Evolutionary conservation across 2,329 filamentous ascomycete genomes (phyloP).

Genomic region (Thelonectria rubi): DNA sequence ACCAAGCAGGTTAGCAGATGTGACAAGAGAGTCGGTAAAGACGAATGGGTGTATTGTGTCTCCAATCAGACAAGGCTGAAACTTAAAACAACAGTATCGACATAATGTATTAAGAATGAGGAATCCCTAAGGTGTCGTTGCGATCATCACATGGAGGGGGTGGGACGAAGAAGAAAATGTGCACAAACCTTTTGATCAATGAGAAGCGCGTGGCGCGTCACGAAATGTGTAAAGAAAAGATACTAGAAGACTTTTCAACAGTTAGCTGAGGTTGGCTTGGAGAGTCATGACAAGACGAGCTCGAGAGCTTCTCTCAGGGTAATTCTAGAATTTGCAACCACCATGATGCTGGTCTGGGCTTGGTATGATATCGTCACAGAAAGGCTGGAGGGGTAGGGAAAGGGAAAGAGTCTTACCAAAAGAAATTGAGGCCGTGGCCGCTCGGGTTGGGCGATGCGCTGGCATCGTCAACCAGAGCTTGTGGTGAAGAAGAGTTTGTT

Average conservation of each 20-base stretch:
- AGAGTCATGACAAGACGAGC: slow-evolving; percentile 26
- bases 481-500: slow-evolving; percentile 32
- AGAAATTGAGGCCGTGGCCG: slow-evolving; percentile 24
- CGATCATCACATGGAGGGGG: slow-evolving; percentile 64
- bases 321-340: slow-evolving; percentile 63
- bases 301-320: slow-evolving; percentile 60
- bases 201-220: slow-evolving; percentile 14
- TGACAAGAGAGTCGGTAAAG: slow-evolving; percentile 17
- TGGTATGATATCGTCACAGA: slow-evolving; percentile 61
- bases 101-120: slow-evolving; percentile 73
- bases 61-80: slow-evolving; percentile 75
- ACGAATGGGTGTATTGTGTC: slow-evolving; percentile 41
- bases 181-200: slow-evolving; percentile 59
- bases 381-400: slow-evolving; percentile 20
- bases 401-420: slow-evolving; percentile 36
- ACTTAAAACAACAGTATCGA: slow-evolving; percentile 68
- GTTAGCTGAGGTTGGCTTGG: slow-evolving; percentile 11
- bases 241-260: slow-evolving; percentile 9
- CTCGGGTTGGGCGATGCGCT: slow-evolving; percentile 33
- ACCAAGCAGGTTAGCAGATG: slow-evolving; percentile 49
- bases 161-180: slow-evolving; percentile 16
- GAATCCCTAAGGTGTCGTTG: slow-evolving; percentile 71
- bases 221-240: slow-evolving; percentile 22
- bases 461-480: slow-evolving; percentile 38
- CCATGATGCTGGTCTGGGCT: slow-evolving; percentile 53